These are phyloP conservation scores for Verticillium longisporum DNA, from an alignment of 2,329 filamentous ascomycete species.

Conservation along the genomic window DNA sequence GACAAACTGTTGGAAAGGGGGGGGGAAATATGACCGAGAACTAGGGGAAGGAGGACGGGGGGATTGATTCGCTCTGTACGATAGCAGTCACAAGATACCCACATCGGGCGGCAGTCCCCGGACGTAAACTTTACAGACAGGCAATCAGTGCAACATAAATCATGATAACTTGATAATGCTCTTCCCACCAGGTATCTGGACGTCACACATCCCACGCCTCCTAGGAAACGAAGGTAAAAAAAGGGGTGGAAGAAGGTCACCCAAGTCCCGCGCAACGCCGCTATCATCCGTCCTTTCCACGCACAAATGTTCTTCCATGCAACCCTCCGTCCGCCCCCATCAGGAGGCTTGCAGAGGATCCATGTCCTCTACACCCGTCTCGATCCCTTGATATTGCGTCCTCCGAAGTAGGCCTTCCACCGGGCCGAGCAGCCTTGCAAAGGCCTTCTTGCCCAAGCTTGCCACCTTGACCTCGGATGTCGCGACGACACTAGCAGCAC, in stretches of 20 bases:
- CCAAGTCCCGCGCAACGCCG: slow-evolving; percentile 16
- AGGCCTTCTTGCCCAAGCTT: slow-evolving; percentile 85
- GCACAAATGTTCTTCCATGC: slow-evolving; percentile 4
- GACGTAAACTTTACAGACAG: neutral
- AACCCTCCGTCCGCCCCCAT: slow-evolving; percentile 2
- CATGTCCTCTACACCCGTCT: slow-evolving; percentile 57
- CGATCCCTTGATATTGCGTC: slow-evolving; percentile 55
- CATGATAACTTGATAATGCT: slow-evolving; percentile 3
- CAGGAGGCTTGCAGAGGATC: slow-evolving; percentile 49
- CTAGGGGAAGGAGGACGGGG: too few species aligned
- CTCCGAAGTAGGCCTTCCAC: slow-evolving; percentile 93
- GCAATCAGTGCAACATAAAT: neutral
- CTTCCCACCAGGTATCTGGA: slow-evolving; percentile 22
- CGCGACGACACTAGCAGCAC: slow-evolving; percentile 82
- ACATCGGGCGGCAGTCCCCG: neutral
- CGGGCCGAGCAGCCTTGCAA: slow-evolving; percentile 85
- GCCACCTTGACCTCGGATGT: slow-evolving; percentile 88
- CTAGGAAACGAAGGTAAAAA: slow-evolving; percentile 23
- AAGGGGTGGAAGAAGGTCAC: neutral
- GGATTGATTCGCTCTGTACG: slow-evolving; percentile 5
- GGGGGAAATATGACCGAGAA: slow-evolving; percentile 12
- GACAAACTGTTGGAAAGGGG: too few species aligned
- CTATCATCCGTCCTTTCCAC: slow-evolving; percentile 2
- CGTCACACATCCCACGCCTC: slow-evolving; percentile 26
- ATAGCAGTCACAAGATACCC: slow-evolving; percentile 14